phyloP scores from a whole-genome alignment of 495 filamentous ascomycete species.

The Elaphomyces granulatus region DNA sequence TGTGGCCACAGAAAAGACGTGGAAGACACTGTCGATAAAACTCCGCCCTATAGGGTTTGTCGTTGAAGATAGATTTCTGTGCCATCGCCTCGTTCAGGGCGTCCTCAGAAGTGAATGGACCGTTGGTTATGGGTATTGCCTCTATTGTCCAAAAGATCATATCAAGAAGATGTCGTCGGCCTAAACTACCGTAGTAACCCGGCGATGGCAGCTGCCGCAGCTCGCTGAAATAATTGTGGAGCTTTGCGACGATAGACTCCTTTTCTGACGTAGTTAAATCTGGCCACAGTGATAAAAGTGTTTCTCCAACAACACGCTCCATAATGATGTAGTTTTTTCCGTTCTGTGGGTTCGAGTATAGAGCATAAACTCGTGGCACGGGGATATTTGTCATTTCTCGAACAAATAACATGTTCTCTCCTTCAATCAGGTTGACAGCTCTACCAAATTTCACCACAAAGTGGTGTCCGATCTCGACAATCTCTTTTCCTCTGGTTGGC shows the following conservation, averaged over 20 bases:
- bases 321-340: constrained; percentile 24
- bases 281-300: constrained; percentile 20
- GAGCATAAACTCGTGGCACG: constrained; percentile 24
- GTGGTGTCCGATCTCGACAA: constrained; percentile 17
- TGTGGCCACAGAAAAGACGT: constrained; percentile 7
- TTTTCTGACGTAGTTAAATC: constrained; percentile 16
- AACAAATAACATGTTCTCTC: constrained; percentile 27
- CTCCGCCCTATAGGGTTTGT: constrained; percentile 14
- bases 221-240: constrained; percentile 19
- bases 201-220: constrained; percentile 17
- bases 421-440: constrained; percentile 18
- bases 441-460: constrained; percentile 28
- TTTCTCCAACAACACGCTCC: constrained; percentile 21
- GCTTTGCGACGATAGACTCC: constrained; percentile 13
- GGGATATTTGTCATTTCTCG: constrained; percentile 16
- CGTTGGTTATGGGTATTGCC: constrained; percentile 12
- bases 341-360: constrained; percentile 14
- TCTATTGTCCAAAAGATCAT: constrained; percentile 14
- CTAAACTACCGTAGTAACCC: constrained; percentile 21
- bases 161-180: constrained; percentile 18
- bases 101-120: constrained; percentile 20
- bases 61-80: constrained; percentile 14
- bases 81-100: constrained; percentile 18
- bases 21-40: constrained; percentile 22
- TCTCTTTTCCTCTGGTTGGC: constrained; percentile 12